Base-by-base conservation (phyloP, 2,329 filamentous ascomycete genomes). In the Fusarium sp. region DNA sequence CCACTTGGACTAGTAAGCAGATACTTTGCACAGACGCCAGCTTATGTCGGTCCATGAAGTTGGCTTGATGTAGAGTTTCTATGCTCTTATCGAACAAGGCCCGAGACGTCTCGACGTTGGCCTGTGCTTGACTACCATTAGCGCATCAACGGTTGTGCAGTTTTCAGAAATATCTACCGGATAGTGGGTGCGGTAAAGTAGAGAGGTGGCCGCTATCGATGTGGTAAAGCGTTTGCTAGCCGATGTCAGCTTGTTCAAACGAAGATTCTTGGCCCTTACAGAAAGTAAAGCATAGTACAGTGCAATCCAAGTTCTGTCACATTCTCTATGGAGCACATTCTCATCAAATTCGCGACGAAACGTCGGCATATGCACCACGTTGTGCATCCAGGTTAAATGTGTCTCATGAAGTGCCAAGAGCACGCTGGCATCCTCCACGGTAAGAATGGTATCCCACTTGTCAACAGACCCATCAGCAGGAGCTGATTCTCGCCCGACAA, bases 31-130 rank as follows among this genome's bases (percentile, higher is more conserved):
- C 51, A 0, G 56, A 46, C 0, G 51, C 13, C 10, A 59, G 6
- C 9, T 38, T 57, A n/a, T 59, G 56, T 7, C 39, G 43, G 5
- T 57, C 56, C 56, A 59, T 59, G 40, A 57, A 59, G 17, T 38
- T 40, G 3, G 33, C 33, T 8, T 26, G 2, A 11, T 57, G 15
- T 0, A 59, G 40, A 24, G 42, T 14, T 3, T 59, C 51, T 14
- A 31, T n/a, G 1, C 56, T 46, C 10, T 22, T 59, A 14, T 59
- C 33, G 1, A 59, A 59, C 13, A 59, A 3, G 1, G 15, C 10
- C 5, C 56, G 40, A 2, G 51, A 22, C 3, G 51, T 5, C 0
- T 15, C 4, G 0, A 4, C 14, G 1, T 56, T 21, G 15, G 24
- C 40, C 45, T 45, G 1, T 1, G 10, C 19, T 2, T 1, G 0